phyloP scores from a whole-genome alignment of 495 filamentous ascomycete species.

The Bacidia gigantensis region DNA sequence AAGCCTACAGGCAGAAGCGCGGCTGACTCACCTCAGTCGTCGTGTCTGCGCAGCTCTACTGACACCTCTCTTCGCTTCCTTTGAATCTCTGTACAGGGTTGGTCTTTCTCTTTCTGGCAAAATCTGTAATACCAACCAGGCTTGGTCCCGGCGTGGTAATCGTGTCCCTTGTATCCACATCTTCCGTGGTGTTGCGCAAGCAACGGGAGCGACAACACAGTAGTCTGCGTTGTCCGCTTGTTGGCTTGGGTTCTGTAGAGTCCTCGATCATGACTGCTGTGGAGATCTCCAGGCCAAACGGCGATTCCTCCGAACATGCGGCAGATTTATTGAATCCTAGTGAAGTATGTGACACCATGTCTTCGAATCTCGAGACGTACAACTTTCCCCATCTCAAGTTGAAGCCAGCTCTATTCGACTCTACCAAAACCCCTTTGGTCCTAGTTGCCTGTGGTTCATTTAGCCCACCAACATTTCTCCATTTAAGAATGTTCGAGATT shows the following conservation, averaged over 20 bases:
- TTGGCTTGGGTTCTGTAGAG: neutral
- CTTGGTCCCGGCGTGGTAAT: too few relatives aligned
- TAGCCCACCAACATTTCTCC: conserved; percentile 62
- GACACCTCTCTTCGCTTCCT: too few relatives aligned
- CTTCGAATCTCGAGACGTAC: conserved; percentile 40
- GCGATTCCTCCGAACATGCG: neutral
- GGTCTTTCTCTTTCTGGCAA: too few relatives aligned
- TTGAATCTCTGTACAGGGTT: too few relatives aligned
- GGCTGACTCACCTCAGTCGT: too few relatives aligned
- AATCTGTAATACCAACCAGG: too few relatives aligned
- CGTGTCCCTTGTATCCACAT: too few relatives aligned
- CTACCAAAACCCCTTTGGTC: conserved; percentile 61
- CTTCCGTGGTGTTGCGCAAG: too few relatives aligned
- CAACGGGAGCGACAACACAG: too few relatives aligned
- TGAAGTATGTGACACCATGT: conserved; percentile 14
- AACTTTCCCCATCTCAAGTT: conserved; percentile 59
- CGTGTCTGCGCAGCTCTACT: too few relatives aligned
- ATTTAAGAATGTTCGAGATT: conserved; percentile 56
- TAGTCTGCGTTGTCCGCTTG: too few relatives aligned
- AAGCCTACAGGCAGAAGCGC: too few relatives aligned
- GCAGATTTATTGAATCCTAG: neutral
- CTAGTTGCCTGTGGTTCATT: conserved; percentile 88
- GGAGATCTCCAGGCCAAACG: neutral
- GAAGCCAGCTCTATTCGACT: conserved; percentile 49
- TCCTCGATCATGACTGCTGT: neutral